Evolutionary conservation across 805 yeast genomes (phyloP), one percentile per base, ranked within the genome.

Genomic region (Zygotorulaspora sp.): DNA sequence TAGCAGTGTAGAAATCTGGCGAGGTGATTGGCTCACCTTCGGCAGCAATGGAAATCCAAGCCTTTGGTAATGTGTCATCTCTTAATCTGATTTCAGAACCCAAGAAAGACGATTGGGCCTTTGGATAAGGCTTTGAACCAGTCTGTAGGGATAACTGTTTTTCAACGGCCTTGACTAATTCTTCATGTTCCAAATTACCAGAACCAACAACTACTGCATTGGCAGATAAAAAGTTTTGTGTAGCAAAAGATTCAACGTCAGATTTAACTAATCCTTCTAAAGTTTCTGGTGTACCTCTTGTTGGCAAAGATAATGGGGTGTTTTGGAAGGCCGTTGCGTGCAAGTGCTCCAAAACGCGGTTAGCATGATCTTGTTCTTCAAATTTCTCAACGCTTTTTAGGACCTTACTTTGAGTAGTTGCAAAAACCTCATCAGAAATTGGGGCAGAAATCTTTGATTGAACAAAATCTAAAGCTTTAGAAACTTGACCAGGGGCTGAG

Each of bases 31-130:
- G 68, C 66, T 82, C 89, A 68, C 87, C 86, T 57, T 76, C 71
- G 39, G 74, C 90, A 41, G 88, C 87, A 55, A 84, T 71, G 38
- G 88, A 66, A 54, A 83, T 73, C 73, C 82, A 81, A 40, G 90
- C 92, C 61, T 77, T 75, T 60, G 90, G 86, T 57, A 81, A 62
- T 53, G 87, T 84, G 66, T 84, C 95, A 61, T 84, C 95, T 78
- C 95, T 81, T 70, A 83, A 68, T 75, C 89, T 79, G 49, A 83
- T 80, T 62, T 84, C 94, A 32, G 92, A 83, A 62, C 95, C 95
- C 62, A 84, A 73, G 76, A 83, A 84, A 39, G 77, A 61, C 44
- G 84, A 75, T 50, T 72, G 71, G 36, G 55, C 51, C 39, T 71
- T 70, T 50, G 71, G 68, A 36, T 67, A 68, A 40, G 73, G 60